Conservation (phyloP, 2,329 filamentous ascomycete genomes). For the Stenocarpella maydis region DNA sequence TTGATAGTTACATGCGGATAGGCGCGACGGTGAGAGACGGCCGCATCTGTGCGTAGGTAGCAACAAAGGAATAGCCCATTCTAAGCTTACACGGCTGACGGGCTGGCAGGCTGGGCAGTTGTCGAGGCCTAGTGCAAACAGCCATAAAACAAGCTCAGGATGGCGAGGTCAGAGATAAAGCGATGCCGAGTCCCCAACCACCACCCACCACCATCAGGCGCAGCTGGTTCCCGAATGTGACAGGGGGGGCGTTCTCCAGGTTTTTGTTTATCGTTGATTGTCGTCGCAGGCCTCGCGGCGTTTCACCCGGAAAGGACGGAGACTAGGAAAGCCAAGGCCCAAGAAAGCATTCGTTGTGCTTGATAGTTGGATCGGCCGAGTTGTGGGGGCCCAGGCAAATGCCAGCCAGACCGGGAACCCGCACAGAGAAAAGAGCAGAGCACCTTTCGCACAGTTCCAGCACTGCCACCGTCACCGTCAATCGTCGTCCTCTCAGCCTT, state of each 20-base stretch:
- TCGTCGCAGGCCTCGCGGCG: conserved; percentile 23
- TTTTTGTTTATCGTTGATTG: background rate
- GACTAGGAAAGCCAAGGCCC: background rate
- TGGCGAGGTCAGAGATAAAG: conserved; percentile 4
- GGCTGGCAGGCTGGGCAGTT: background rate
- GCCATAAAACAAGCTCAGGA: conserved; percentile 12
- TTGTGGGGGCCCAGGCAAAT: background rate
- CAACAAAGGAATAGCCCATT: background rate
- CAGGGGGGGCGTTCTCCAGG: background rate
- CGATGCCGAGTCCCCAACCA: background rate
- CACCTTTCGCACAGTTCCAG: background rate
- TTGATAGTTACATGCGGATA: no score
- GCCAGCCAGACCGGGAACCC: background rate
- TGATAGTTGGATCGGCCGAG: background rate
- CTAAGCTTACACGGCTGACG: conserved; percentile 12
- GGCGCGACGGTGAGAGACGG: background rate
- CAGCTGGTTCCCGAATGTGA: conserved; percentile 1
- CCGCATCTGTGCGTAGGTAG: background rate
- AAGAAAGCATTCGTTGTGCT: no score
- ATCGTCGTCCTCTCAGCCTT: conserved; percentile 10
- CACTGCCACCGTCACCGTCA: conserved; percentile 24
- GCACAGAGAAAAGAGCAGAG: background rate
- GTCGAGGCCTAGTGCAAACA: background rate
- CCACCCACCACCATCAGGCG: conserved; percentile 10
- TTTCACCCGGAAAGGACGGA: conserved; percentile 3